Evolutionary conservation across 257 asterid species (phyloP).

Genomic region (Vinca minor): DNA sequence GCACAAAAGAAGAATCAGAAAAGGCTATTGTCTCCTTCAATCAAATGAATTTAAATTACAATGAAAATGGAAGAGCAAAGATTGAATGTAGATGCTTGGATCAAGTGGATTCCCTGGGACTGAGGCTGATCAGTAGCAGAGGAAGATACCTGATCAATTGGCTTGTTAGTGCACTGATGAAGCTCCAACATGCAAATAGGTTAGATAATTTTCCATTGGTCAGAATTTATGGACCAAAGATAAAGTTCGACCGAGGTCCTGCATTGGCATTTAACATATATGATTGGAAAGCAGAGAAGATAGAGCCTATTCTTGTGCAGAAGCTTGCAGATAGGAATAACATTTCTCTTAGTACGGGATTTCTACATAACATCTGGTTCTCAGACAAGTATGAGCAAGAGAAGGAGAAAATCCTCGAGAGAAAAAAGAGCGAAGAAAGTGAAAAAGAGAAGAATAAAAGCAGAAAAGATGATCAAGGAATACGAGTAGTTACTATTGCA

Average conservation of each 20-base stretch:
- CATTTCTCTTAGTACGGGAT: slow-evolving; percentile 61
- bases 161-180: slow-evolving; percentile 61
- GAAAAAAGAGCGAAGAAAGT: slow-evolving; percentile 18
- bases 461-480: slow-evolving; percentile 26
- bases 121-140: slow-evolving; percentile 48
- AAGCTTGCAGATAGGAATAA: slow-evolving; percentile 72
- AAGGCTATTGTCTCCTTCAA: too few relatives aligned
- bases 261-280: slow-evolving; percentile 73
- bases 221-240: slow-evolving; percentile 76
- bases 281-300: slow-evolving; percentile 86
- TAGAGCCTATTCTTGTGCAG: slow-evolving; percentile 75
- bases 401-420: slow-evolving; percentile 35
- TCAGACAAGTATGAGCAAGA: slow-evolving; percentile 41
- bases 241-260: slow-evolving; percentile 74
- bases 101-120: slow-evolving; percentile 71
- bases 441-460: slow-evolving; percentile 22
- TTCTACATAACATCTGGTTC: slow-evolving; percentile 55
- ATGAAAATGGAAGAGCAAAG: slow-evolving; percentile 15
- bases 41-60: too few relatives aligned
- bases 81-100: slow-evolving; percentile 64
- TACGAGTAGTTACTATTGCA: slow-evolving; percentile 56
- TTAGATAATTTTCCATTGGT: slow-evolving; percentile 56
- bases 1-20: too few relatives aligned
- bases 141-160: slow-evolving; percentile 77
- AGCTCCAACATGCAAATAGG: slow-evolving; percentile 83